Base-by-base conservation (phyloP, 2,329 filamentous ascomycete genomes). In the Penicillium oxalicum region DNA sequence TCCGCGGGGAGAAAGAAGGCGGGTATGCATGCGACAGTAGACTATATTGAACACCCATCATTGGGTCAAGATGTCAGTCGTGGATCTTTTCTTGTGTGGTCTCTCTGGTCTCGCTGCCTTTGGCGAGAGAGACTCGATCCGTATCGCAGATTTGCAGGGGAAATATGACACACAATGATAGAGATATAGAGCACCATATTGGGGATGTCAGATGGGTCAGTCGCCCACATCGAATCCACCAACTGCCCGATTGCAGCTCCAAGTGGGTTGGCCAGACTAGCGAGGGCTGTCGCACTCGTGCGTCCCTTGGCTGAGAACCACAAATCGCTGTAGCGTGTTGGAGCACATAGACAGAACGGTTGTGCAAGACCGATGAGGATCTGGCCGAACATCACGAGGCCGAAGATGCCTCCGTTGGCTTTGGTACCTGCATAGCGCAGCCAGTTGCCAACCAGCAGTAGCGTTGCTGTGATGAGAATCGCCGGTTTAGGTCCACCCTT, bases 231-330 rank as follows among this genome's bases (percentile, higher is more conserved):
- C 0, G 93, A 91, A 46, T 88, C 83, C 46, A 97, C 82, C 38
- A 97, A 75, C 70, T 97, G 89, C 4, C 89, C 91, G 43, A 96
- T 72, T 5, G 91, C 91, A 24, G 87, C 91, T 11, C 91, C 91
- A 44, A 97, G 79, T 0, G 91, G 91, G 67, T 96, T 97, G 4
- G 91, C 88, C 49, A 97, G 72, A 51, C 84, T 91, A 24, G 86
- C 84, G 33, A 95, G 63, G 1, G 91, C 93, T 0, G 91, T 97
- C 13, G 91, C 91, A 46, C 86, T 85, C 9, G 95, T 87, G 47
- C 93, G 82, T 6, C 91, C 91, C 9, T 77, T 74, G 60, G 87
- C 84, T 1, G 88, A 91, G 71, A 97, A 97, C 93, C 93, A 97
- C 51, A 95, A 74, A 65, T 96, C 91, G 47, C 88, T 93, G 70